A percentile compares a stretch with the other conserved stretches of the same genome.
phyloP scores from a whole-genome alignment of 2,329 filamentous ascomycete species.

The Fusarium sp. region DNA sequence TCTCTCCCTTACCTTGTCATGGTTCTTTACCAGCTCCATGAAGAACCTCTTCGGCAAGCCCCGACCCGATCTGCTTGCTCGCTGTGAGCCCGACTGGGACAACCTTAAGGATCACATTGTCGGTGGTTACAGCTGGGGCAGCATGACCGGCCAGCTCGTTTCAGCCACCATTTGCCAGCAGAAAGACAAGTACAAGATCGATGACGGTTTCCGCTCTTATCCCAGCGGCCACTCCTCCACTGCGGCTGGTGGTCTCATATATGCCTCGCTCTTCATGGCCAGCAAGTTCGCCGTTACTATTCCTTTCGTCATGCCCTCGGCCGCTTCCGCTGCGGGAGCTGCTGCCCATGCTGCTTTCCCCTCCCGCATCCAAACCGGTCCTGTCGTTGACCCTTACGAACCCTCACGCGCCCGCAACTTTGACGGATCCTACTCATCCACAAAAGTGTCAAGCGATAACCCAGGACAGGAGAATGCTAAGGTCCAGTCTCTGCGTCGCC shows the following conservation, averaged over 20 bases:
- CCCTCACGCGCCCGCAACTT: slow-evolving; percentile 40
- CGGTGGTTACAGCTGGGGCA: slow-evolving; percentile 70
- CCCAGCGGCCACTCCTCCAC: slow-evolving; percentile 71
- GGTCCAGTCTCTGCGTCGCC: slow-evolving; percentile 67
- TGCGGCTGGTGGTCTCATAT: slow-evolving; percentile 84
- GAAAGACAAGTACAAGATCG: slow-evolving; percentile 70
- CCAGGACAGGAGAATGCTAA: slow-evolving; percentile 52
- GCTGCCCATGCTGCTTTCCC: slow-evolving; percentile 79
- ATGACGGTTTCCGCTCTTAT: slow-evolving; percentile 90
- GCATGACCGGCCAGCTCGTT: slow-evolving; percentile 77
- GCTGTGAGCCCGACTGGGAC: slow-evolving; percentile 82
- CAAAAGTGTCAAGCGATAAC: slow-evolving; percentile 41
- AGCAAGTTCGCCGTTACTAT: slow-evolving; percentile 84
- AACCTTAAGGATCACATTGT: slow-evolving; percentile 74
- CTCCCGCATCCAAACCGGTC: slow-evolving; percentile 69
- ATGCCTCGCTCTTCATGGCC: slow-evolving; percentile 89
- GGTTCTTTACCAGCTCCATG: slow-evolving; percentile 87
- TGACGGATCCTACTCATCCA: slow-evolving; percentile 43
- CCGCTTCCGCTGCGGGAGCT: slow-evolving; percentile 62
- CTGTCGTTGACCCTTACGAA: slow-evolving; percentile 58
- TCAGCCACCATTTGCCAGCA: slow-evolving; percentile 83
- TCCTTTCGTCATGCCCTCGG: slow-evolving; percentile 73
- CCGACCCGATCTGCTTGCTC: slow-evolving; percentile 85
- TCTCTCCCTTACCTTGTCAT: slow-evolving; percentile 79
- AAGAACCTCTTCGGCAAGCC: slow-evolving; percentile 82